These are phyloP conservation scores for Cantharellus anzutake DNA, from an alignment of 768 basidiomycete species.

Conservation along the genomic window DNA sequence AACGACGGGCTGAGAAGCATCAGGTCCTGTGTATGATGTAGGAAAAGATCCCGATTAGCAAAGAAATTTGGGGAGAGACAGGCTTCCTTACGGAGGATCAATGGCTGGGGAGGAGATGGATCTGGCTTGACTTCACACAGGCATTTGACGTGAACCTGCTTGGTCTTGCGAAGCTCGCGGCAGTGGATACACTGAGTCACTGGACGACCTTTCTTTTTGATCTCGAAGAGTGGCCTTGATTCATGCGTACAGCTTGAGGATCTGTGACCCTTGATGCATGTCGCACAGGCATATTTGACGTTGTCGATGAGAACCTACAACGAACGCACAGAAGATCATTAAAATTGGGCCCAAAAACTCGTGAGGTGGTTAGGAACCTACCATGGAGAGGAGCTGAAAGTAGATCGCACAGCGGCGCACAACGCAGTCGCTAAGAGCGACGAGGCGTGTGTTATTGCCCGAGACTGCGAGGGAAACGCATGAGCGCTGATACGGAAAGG, in stretches of 20 bases:
- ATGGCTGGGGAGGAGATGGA: neutral
- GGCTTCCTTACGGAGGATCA: neutral
- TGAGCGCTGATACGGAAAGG: too few relatives aligned
- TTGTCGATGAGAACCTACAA: slow-evolving; percentile 51
- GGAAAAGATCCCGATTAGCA: too few relatives aligned
- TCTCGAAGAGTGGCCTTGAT: slow-evolving; percentile 78
- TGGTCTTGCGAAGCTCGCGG: slow-evolving; percentile 61
- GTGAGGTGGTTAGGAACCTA: neutral
- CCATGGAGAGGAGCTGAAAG: neutral
- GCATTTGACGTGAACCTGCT: slow-evolving; percentile 67
- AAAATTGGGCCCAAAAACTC: neutral
- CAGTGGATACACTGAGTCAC: slow-evolving; percentile 80
- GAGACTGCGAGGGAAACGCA: too few relatives aligned
- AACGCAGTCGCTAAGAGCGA: neutral
- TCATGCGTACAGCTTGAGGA: slow-evolving; percentile 77
- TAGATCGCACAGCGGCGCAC: neutral
- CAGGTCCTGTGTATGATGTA: too few relatives aligned
- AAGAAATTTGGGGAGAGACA: neutral
- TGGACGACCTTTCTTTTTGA: slow-evolving; percentile 85
- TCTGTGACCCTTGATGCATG: slow-evolving; percentile 76
- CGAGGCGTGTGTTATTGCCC: neutral
- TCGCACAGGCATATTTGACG: slow-evolving; percentile 77
- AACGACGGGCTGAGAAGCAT: too few relatives aligned
- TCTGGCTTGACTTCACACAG: slow-evolving; percentile 29
- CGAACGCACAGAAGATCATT: neutral